Evolutionary conservation across 1,284 basidiomycete genomes (phyloP), one percentile per base, ranked within the genome.

Genomic region (Chondrostereum purpureum): DNA sequence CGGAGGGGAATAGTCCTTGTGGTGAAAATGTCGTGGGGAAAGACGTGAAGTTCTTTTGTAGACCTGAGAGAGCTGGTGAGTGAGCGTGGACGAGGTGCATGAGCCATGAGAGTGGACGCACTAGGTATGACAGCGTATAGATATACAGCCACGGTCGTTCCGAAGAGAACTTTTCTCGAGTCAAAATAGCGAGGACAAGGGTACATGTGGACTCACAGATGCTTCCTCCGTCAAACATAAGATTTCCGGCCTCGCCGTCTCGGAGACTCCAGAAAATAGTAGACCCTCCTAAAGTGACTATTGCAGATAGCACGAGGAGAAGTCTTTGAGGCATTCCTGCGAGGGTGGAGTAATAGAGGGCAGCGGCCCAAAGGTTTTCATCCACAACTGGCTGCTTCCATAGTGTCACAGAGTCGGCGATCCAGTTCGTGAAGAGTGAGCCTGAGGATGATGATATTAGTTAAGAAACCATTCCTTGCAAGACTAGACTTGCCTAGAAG

Each of bases 201-300:
- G 27, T n/a, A 8, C 8, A 31, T 31, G 27, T 24, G 34, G 21
- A 68, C 84, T 60, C 52, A 89, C 87, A 85, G 55, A 88, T 81
- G 59, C 87, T 88, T 36, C 81, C 88, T 17, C 87, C 87, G 55
- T 90, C 87, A 57, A 90, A 90, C 87, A 90, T 89, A 56, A 90
- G 67, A 61, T 90, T 90, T 27, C 78, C 83, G 2, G 87, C 88
- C 53, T 78, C 66, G 5, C 83, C 78, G 52, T 90, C 86, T 19
- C 76, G 69, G 50, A 89, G 67, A 59, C 84, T 88, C 80, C 81
- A 85, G 14, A 87, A 66, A 45, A 89, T 77, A 36, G 80, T 83
- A 18, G 69, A 60, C 2, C 68, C 83, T 3, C 86, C 87, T 17
- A 81, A 62, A 4, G 68, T 36, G 24, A 79, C 73, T 34, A 88